phyloP scores from a whole-genome alignment of 2,329 filamentous ascomycete genomes.

The Calonectria pseudoturangicola region DNA sequence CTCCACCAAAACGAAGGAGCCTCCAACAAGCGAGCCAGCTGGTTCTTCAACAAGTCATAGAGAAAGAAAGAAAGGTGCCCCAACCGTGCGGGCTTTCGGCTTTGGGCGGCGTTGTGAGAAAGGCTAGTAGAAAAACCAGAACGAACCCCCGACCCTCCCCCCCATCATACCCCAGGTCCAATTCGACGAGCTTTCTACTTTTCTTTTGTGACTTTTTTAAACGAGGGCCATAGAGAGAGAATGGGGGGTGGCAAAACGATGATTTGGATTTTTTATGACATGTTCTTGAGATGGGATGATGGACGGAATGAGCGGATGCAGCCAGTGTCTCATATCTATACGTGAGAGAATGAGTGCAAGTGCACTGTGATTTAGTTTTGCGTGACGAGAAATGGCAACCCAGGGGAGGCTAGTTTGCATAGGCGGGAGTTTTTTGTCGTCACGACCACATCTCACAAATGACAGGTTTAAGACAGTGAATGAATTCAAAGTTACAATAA shows the following conservation, averaged over 20 bases:
- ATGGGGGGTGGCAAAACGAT: constrained; percentile 52
- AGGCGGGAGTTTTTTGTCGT: constrained; percentile 49
- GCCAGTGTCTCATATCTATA: constrained; percentile 36
- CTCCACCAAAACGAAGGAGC: constrained; percentile 75
- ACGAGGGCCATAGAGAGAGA: constrained; percentile 53
- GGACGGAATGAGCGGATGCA: constrained; percentile 45
- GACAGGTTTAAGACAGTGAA: constrained; percentile 57
- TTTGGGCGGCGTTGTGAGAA: constrained; percentile 54
- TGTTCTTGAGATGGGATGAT: constrained; percentile 49
- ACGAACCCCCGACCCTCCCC: constrained; percentile 17
- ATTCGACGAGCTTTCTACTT: constrained; percentile 45
- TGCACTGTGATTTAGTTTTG: constrained; percentile 30
- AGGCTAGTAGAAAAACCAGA: constrained; percentile 36
- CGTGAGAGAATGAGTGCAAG: constrained; percentile 36
- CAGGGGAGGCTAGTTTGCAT: constrained; percentile 48
- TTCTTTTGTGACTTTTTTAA: constrained; percentile 46
- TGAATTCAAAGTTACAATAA: constrained; percentile 47
- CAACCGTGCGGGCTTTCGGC: constrained; percentile 45
- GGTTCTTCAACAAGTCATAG: constrained; percentile 82
- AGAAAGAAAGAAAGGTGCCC: constrained; percentile 43
- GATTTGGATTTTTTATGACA: constrained; percentile 56
- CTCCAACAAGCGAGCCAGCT: constrained; percentile 80
- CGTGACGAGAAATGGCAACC: constrained; percentile 38
- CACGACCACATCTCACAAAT: constrained; percentile 56
- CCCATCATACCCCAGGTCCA: constrained; percentile 37